A percentile compares a stretch with the other conserved stretches of the same genome.
Evolutionary conservation across 2,329 filamentous ascomycete genomes (phyloP).

Genomic region (Arthrobotrys conoides): DNA sequence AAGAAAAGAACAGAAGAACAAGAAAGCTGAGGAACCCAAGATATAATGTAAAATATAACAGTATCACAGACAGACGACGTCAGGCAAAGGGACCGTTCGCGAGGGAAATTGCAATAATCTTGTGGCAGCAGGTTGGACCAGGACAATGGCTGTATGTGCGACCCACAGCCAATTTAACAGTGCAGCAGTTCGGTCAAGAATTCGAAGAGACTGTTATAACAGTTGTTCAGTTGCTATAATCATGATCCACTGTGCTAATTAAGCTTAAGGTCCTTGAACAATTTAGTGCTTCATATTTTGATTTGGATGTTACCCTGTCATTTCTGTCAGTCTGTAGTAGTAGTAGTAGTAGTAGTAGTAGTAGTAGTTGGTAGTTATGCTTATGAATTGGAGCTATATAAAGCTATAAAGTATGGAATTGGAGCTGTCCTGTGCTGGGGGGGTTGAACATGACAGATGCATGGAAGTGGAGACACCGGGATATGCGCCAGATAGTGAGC

Average conservation of each 20-base stretch:
- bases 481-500: slow-evolving; percentile 3
- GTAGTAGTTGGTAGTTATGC: too few relatives aligned
- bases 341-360: too few relatives aligned
- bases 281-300: slow-evolving; percentile 12
- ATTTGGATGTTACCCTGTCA: not conserved
- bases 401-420: not conserved
- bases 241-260: too few relatives aligned
- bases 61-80: not conserved
- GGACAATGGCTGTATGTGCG: slow-evolving; percentile 27
- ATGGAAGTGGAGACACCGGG: slow-evolving; percentile 26
- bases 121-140: slow-evolving; percentile 18
- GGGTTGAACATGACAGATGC: slow-evolving; percentile 2
- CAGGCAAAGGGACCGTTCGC: slow-evolving; percentile 28
- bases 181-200: not conserved
- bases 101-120: slow-evolving; percentile 50
- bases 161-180: slow-evolving; percentile 51
- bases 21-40: not conserved
- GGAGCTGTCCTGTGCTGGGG: not conserved
- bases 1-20: not conserved
- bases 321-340: too few relatives aligned
- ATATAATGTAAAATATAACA: not conserved
- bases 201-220: not conserved
- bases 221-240: too few relatives aligned
- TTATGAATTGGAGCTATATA: not conserved
- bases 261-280: too few relatives aligned